phyloP scores from a whole-genome alignment of 2,329 filamentous ascomycete species.

The Aspergillus bombycis region DNA sequence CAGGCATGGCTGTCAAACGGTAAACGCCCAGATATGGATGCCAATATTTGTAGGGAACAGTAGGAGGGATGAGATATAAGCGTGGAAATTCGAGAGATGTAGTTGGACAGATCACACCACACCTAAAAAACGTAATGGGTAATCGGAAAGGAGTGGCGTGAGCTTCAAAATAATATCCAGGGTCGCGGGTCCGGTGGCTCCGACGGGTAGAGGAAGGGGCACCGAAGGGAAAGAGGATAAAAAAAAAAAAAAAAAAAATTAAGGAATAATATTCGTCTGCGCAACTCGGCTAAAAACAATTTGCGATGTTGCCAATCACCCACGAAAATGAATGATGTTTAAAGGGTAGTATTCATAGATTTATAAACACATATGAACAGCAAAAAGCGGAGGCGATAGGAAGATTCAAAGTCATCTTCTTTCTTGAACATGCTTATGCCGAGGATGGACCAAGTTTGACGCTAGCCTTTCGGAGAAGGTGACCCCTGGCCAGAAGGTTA shows the following conservation, averaged over 20 bases:
- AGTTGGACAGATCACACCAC: slow-evolving; percentile 13
- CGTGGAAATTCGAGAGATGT: slow-evolving; percentile 12
- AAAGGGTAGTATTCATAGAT: background rate
- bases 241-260: background rate
- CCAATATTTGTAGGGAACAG: background rate
- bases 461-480: background rate
- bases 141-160: slow-evolving; percentile 25
- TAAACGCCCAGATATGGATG: slow-evolving; percentile 3
- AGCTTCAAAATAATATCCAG: slow-evolving; percentile 24
- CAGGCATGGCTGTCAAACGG: slow-evolving; percentile 65
- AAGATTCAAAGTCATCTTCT: background rate
- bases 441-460: background rate
- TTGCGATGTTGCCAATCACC: background rate
- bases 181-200: slow-evolving; percentile 24
- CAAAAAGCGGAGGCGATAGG: background rate
- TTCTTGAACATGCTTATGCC: background rate
- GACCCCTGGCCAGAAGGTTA: background rate
- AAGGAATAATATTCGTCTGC: background rate
- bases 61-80: slow-evolving; percentile 5
- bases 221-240: background rate
- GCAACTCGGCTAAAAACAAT: background rate
- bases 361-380: background rate
- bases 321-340: background rate
- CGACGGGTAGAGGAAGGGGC: slow-evolving; percentile 15
- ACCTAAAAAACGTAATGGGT: slow-evolving; percentile 19